These are phyloP conservation scores for Phytophthora capsici DNA, from an alignment of 352 stramenopile genomes.

Conservation along the genomic window DNA sequence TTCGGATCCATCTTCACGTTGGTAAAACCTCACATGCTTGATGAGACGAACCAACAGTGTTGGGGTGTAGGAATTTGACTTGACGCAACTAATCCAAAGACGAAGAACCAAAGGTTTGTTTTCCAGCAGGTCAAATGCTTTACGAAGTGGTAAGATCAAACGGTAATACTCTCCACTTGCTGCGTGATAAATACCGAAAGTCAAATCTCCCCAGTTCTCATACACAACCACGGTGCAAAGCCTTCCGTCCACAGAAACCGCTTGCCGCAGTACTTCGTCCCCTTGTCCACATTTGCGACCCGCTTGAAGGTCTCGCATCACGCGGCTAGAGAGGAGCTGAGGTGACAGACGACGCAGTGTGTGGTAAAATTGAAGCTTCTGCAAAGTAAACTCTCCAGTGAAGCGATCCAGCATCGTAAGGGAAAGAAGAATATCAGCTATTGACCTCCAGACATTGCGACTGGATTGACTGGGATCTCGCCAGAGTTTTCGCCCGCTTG, in stretches of 20 bases:
- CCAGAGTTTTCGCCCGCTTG: conserved; percentile 17
- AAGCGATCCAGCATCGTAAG: conserved; percentile 77
- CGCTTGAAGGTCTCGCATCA: conserved; percentile 61
- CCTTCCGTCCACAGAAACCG: conserved; percentile 44
- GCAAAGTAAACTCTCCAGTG: conserved; percentile 68
- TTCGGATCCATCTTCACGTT: conserved; percentile 12
- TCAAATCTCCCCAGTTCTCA: conserved; percentile 85
- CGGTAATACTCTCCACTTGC: conserved; percentile 39
- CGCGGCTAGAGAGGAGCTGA: conserved; percentile 61
- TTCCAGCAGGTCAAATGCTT: conserved; percentile 44
- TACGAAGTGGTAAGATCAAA: conserved; percentile 38
- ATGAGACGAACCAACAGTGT: conserved; percentile 53
- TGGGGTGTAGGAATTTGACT: conserved; percentile 69
- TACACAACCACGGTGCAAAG: conserved; percentile 65
- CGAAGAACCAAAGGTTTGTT: conserved; percentile 55
- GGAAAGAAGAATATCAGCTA: conserved; percentile 58
- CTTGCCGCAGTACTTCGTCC: conserved; percentile 77
- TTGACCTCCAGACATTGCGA: conserved; percentile 19
- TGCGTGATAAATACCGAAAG: conserved; percentile 61
- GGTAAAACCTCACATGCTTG: conserved; percentile 43
- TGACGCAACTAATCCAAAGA: conserved; percentile 74
- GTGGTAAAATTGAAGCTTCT: conserved; percentile 79
- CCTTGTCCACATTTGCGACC: conserved; percentile 73
- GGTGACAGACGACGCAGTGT: conserved; percentile 53
- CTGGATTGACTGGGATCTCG: conserved; percentile 24